phyloP scores from a whole-genome alignment of 2,329 filamentous ascomycete species.

The Fusarium begoniae region DNA sequence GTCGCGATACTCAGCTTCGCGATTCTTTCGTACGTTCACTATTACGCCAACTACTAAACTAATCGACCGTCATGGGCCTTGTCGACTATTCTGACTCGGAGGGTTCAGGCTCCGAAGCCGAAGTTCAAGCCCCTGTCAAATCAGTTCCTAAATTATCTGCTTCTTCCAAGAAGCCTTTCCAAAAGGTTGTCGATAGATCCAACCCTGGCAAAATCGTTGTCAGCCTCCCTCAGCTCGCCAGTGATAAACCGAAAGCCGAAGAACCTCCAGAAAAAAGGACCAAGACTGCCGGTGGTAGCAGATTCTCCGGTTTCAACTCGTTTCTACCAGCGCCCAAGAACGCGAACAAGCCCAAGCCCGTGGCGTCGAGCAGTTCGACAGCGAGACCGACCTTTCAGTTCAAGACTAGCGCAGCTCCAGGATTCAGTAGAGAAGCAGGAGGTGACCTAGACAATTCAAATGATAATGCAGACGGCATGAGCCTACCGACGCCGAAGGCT shows the following conservation, averaged over 20 bases:
- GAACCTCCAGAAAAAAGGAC: conserved; percentile 74
- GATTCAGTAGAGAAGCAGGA: conserved; percentile 72
- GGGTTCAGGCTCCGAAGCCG: conserved; percentile 72
- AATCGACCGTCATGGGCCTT: conserved; percentile 69
- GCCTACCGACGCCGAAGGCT: conserved; percentile 54
- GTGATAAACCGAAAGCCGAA: conserved; percentile 45
- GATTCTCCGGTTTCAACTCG: conserved; percentile 85
- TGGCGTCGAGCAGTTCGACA: conserved; percentile 35
- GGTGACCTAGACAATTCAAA: conserved; percentile 34
- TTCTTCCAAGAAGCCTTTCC: conserved; percentile 70
- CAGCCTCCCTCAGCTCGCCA: conserved; percentile 69
- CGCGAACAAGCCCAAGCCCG: conserved; percentile 46
- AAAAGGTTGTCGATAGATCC: conserved; percentile 82
- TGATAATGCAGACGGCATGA: conserved; percentile 39
- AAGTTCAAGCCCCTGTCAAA: conserved; percentile 43
- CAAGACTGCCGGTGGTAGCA: conserved; percentile 64
- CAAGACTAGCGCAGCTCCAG: conserved; percentile 85
- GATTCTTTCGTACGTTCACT: conserved; percentile 2
- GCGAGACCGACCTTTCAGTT: conserved; percentile 63
- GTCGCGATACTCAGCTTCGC: conserved; percentile 12
- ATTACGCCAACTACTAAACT: neutral
- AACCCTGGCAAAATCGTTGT: conserved; percentile 87
- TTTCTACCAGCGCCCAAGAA: conserved; percentile 87
- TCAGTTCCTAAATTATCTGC: conserved; percentile 46
- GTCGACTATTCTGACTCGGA: conserved; percentile 90